Base-by-base conservation (phyloP, 1,139 yeast species). In the Magnusiomyces fungicola region DNA sequence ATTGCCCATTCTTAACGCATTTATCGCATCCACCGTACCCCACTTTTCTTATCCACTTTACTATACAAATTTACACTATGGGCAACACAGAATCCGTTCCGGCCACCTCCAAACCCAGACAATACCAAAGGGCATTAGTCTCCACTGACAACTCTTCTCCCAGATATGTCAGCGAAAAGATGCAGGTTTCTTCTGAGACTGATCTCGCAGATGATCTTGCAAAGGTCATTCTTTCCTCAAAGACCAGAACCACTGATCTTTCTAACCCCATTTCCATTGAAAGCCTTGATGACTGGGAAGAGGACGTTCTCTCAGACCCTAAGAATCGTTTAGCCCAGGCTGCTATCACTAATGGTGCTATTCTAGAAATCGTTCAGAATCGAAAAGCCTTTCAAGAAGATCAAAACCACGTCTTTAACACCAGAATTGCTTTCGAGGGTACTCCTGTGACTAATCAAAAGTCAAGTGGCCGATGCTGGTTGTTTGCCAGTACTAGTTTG, bases 381-480 rank as follows among this genome's bases (percentile, higher is more conserved):
- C 68, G 71, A 21, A 44, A 56, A 4, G 63, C 60, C 33, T 60
- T 66, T 22, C 70, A 69, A 50, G 62, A 67, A 39, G 74, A 74
- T 57, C 72, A 70, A 48, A 60, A 62, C 32, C 80, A 72, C 56
- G 69, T 78, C 43, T 81, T 80, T 66, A 80, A 79, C 55, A 67
- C 70, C 51, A 72, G 71, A 54, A 77, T 80, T 29, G 75, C 74
- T 43, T 68, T 72, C 22, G 77, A 51, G 36, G 85, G 86, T 2
- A 69, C 74, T 29, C 82, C 84, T 19, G 70, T 74, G 51, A 78
- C 82, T 58, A 75, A 79, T 63, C 87, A 81, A 63, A 72, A 71
- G 53, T 69, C 74, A 38, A 74, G 80, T 5, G 86, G 85, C 25
- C 67, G 86, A 58, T 81, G 87, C 64, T 81, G 86, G 86, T 72